These are phyloP conservation scores for Dactylellina haptotyla DNA, from an alignment of 2,329 filamentous ascomycete genomes.

Conservation along the genomic window DNA sequence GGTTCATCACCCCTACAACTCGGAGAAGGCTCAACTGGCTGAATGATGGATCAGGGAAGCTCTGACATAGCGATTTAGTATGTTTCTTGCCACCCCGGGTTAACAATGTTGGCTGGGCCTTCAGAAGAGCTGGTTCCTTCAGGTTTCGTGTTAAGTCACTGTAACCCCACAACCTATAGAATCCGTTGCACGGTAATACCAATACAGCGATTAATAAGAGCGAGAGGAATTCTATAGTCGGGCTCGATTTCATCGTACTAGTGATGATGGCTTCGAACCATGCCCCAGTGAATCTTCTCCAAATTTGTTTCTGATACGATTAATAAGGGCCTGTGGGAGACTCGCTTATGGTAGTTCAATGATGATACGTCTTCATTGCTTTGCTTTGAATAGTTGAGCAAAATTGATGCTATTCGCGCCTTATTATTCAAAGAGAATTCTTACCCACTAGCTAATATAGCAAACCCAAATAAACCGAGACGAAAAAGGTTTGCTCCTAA, in stretches of 20 bases:
- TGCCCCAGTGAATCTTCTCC: neutral
- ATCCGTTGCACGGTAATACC: neutral
- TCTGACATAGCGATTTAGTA: constrained; percentile 18
- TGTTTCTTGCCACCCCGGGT: neutral
- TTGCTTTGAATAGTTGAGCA: no score
- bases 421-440: no score
- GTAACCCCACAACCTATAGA: constrained; percentile 35
- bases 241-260: neutral
- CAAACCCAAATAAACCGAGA: no score
- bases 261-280: neutral
- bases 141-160: constrained; percentile 18
- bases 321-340: no score
- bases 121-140: neutral
- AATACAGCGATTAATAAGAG: neutral
- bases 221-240: neutral
- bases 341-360: no score
- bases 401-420: no score
- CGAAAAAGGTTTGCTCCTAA: no score
- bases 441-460: no score
- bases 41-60: constrained; percentile 6
- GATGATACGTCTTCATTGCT: no score
- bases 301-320: no score
- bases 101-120: constrained; percentile 12
- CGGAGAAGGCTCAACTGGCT: constrained; percentile 4
- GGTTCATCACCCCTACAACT: constrained; percentile 35